These are phyloP conservation scores for Lophiostoma macrostomum DNA, from an alignment of 495 filamentous ascomycete genomes.

Conservation along the genomic window DNA sequence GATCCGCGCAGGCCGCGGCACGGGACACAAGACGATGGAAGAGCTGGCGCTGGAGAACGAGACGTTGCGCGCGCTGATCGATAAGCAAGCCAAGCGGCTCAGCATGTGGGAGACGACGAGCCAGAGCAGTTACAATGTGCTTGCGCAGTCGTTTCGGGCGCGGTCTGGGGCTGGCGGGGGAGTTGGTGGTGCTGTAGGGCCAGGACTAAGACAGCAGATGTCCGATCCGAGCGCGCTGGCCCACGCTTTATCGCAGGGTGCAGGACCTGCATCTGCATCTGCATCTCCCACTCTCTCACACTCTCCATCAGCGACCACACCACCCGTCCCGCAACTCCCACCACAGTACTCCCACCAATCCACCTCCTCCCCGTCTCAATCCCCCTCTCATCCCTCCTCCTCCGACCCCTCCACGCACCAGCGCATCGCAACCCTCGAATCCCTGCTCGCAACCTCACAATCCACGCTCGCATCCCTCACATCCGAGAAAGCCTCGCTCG, in stretches of 20 bases:
- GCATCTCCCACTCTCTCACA: constrained; percentile 20
- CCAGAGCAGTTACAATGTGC: constrained; percentile 73
- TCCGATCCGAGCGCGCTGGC: constrained; percentile 19
- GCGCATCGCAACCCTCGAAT: constrained; percentile 52
- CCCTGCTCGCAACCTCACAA: constrained; percentile 48
- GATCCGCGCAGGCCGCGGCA: constrained; percentile 37
- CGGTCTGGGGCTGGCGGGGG: too few species aligned
- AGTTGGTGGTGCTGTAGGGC: too few species aligned
- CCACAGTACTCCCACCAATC: too few species aligned
- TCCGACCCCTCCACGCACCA: constrained; percentile 38
- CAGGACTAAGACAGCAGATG: not conserved
- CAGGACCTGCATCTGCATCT: constrained; percentile 21
- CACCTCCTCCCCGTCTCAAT: too few species aligned
- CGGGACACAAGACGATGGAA: constrained; percentile 62
- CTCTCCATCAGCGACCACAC: constrained; percentile 5
- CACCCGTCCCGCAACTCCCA: constrained; percentile 2
- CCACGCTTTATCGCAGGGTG: constrained; percentile 17
- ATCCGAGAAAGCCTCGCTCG: constrained; percentile 41
- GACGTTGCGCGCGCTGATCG: constrained; percentile 67
- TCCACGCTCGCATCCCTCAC: constrained; percentile 54
- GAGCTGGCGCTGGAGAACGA: constrained; percentile 81
- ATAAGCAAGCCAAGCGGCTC: constrained; percentile 73
- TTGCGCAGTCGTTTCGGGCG: constrained; percentile 74
- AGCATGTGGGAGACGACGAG: constrained; percentile 83
- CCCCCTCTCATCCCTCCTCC: not conserved